Percentiles rank a stretch among this genome's conserved stretches.
Evolutionary conservation across 768 basidiomycete species (phyloP).

Genomic region (Lyophyllum atratum): DNA sequence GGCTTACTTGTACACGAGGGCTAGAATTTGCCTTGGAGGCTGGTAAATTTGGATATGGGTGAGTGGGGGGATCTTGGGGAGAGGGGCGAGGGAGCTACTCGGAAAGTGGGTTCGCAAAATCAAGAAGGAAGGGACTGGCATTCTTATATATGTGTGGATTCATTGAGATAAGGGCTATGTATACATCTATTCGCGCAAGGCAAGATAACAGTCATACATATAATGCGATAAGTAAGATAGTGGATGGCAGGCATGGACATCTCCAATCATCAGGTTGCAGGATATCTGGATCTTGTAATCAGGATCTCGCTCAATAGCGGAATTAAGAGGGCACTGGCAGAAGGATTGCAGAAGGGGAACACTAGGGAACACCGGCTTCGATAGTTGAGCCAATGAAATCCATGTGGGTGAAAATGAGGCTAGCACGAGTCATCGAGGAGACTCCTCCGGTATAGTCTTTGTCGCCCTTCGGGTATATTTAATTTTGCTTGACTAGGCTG

Average conservation of each 20-base stretch:
- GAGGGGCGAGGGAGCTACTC: background rate
- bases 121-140: background rate
- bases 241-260: background rate
- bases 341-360: too few relatives aligned
- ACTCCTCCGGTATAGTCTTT: too few relatives aligned
- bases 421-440: background rate
- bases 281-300: background rate
- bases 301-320: background rate
- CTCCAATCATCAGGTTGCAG: too few relatives aligned
- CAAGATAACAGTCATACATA: background rate
- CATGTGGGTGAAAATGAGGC: background rate
- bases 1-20: background rate
- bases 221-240: slow-evolving; percentile 5
- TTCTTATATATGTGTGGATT: background rate
- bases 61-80: background rate
- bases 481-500: too few relatives aligned
- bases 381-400: background rate
- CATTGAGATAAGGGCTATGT: background rate
- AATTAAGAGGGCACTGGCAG: background rate
- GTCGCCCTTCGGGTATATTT: too few relatives aligned
- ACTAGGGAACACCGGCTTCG: background rate
- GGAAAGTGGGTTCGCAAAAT: background rate
- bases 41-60: background rate
- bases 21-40: background rate
- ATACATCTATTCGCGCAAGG: slow-evolving; percentile 1